A percentile compares a stretch with the other conserved stretches of the same genome.
Evolutionary conservation across 495 filamentous ascomycete genomes (phyloP).

Genomic region (Neurospora sp.): DNA sequence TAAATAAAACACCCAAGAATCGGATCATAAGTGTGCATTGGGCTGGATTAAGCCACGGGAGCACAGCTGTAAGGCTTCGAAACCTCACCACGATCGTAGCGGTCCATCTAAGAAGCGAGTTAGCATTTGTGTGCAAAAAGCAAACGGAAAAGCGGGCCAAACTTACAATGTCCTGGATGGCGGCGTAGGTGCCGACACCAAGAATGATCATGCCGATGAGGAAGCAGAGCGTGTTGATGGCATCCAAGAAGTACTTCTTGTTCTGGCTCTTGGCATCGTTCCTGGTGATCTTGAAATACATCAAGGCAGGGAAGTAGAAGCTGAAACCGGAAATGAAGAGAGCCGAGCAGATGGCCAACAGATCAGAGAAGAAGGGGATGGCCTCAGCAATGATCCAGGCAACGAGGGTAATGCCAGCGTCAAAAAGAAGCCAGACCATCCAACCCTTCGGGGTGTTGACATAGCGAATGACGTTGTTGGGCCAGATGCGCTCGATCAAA

Average conservation of each 20-base stretch:
- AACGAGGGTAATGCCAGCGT: slow-evolving; percentile 47
- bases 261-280: slow-evolving; percentile 37
- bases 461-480: slow-evolving; percentile 42
- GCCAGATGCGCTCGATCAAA: slow-evolving; percentile 54
- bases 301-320: slow-evolving; percentile 53
- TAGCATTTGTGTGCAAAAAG: slow-evolving; percentile 1
- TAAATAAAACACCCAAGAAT: background rate
- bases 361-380: slow-evolving; percentile 61
- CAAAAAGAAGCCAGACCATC: slow-evolving; percentile 51
- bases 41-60: slow-evolving; percentile 13
- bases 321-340: slow-evolving; percentile 56
- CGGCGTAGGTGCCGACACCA: slow-evolving; percentile 49
- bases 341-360: slow-evolving; percentile 51
- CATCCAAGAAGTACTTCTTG: slow-evolving; percentile 36
- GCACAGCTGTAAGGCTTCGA: slow-evolving; percentile 41
- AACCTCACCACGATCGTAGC: slow-evolving; percentile 32
- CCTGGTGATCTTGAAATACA: slow-evolving; percentile 57
- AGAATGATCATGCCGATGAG: slow-evolving; percentile 46
- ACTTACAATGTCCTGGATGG: slow-evolving; percentile 47
- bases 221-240: slow-evolving; percentile 42
- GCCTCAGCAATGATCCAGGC: slow-evolving; percentile 65
- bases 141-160: background rate
- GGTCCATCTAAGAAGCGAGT: slow-evolving; percentile 27
- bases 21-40: background rate
- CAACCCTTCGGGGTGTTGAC: slow-evolving; percentile 51